Evolutionary conservation across 371 early-diverging fungal species (phyloP), one percentile per base, ranked within the genome.

Genomic region (Actinomucor elegans): DNA sequence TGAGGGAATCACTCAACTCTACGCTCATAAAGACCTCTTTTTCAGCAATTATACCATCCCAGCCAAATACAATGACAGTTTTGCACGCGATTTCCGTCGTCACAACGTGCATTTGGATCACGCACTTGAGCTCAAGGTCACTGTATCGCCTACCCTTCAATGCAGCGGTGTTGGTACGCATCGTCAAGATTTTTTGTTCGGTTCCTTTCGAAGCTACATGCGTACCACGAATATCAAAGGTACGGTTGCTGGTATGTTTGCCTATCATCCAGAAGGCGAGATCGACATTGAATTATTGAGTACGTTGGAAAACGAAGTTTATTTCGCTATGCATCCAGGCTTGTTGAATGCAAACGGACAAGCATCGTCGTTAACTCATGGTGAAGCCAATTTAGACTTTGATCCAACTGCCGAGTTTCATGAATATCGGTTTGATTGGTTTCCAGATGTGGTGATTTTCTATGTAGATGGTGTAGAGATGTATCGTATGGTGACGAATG

Each of bases 341-440:
- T 46, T 77, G 3, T 55, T 62, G 26, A 51, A 67, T 17, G 38
- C 32, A 17, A 58, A 73, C 28, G 73, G 73, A 28, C 57, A 57
- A 15, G 77, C 70, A 0, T 71, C 73, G 27, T 37, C 52, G 20
- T 15, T 67, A 9, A 70, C 77, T 7, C 65, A 71, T 31, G 58
- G 61, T 17, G 55, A 63, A 38, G 37, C 50, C 46, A 3, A 7
- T 0, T 48, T 64, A 14, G 15, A 18, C 8, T 65, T 63, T 57
- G 57, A 73, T 62, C 73, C 71, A 18, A 37, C 68, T 6, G n/a
- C 27, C 2, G 65, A 47, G 23, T 73, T 54, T 28, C 77, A 77
- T 52, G 77, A 77, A 45, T 77, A 77, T 40, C 66, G 77, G 7
- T 71, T 73, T 49, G 77, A 77, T 34, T 77, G 77, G 77, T 55